These are phyloP conservation scores for Kluyveromyces lactis DNA, from an alignment of 805 yeast genomes.

Conservation along the genomic window DNA sequence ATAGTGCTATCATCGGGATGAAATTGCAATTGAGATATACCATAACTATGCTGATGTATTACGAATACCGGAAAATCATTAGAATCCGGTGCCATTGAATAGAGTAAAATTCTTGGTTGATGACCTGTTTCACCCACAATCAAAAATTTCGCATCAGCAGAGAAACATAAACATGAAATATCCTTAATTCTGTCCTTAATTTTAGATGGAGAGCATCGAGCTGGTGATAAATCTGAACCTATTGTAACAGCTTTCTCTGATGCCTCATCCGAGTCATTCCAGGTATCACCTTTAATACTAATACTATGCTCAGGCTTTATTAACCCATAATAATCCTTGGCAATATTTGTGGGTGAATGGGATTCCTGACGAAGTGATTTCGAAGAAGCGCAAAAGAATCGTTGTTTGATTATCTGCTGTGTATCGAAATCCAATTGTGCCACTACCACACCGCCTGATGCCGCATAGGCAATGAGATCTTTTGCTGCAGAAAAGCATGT, in stretches of 20 bases:
- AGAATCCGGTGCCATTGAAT: slow-evolving; percentile 46
- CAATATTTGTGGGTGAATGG: not conserved
- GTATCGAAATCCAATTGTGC: slow-evolving; percentile 24
- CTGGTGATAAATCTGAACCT: slow-evolving; percentile 8
- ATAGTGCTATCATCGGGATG: slow-evolving; percentile 44
- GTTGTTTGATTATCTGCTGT: slow-evolving; percentile 27
- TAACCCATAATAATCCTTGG: slow-evolving; percentile 5
- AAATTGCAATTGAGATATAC: slow-evolving; percentile 46
- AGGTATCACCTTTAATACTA: not conserved
- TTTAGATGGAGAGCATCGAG: slow-evolving; percentile 10
- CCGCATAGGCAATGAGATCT: slow-evolving; percentile 42
- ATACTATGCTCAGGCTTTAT: slow-evolving; percentile 5
- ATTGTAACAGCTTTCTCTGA: slow-evolving; percentile 6
- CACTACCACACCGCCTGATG: slow-evolving; percentile 55
- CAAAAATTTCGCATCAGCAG: slow-evolving; percentile 44
- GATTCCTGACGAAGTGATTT: slow-evolving; percentile 19
- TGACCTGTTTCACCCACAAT: slow-evolving; percentile 71
- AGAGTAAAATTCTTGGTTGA: slow-evolving; percentile 55
- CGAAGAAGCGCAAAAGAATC: slow-evolving; percentile 42
- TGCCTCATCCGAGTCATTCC: slow-evolving; percentile 10
- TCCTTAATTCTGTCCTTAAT: slow-evolving; percentile 37
- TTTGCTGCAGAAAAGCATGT: slow-evolving; percentile 35
- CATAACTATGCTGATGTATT: slow-evolving; percentile 58
- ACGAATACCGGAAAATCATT: slow-evolving; percentile 41
- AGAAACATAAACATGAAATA: slow-evolving; percentile 48